These are phyloP conservation scores for Wickerhamomyces sp. DNA, from an alignment of 1,139 yeast genomes.

Conservation along the genomic window DNA sequence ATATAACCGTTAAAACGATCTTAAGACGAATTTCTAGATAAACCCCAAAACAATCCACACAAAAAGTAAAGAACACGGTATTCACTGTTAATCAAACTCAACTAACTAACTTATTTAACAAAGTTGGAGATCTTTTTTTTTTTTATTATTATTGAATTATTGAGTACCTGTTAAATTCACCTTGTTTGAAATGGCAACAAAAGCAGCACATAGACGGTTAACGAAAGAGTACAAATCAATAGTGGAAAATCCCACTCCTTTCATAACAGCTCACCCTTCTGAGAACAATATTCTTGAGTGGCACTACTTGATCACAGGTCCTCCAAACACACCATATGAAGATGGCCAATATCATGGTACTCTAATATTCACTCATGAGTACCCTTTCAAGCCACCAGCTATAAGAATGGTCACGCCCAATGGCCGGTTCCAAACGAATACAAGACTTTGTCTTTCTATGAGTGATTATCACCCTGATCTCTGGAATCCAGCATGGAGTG, in stretches of 20 bases:
- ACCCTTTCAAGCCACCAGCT: slow-evolving; percentile 91
- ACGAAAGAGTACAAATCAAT: slow-evolving; percentile 77
- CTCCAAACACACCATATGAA: slow-evolving; percentile 79
- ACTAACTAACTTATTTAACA: too few species aligned
- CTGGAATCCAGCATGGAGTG: slow-evolving; percentile 97
- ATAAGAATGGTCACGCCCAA: slow-evolving; percentile 87
- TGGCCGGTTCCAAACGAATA: slow-evolving; percentile 72
- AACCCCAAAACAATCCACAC: too few species aligned
- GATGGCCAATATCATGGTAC: slow-evolving; percentile 91
- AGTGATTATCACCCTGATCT: slow-evolving; percentile 90
- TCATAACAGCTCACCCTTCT: slow-evolving; percentile 74
- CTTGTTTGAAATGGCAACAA: slow-evolving; percentile 54
- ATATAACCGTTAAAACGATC: too few species aligned
- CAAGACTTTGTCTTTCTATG: slow-evolving; percentile 81
- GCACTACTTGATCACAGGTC: slow-evolving; percentile 57
- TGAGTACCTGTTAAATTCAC: too few species aligned
- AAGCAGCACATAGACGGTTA: slow-evolving; percentile 44
- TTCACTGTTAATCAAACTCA: too few species aligned
- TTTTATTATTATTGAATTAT: too few species aligned
- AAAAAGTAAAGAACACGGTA: too few species aligned
- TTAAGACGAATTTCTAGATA: too few species aligned
- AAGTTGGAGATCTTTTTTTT: too few species aligned
- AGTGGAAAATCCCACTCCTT: slow-evolving; percentile 76
- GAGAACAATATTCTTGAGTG: slow-evolving; percentile 69
- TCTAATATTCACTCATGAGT: slow-evolving; percentile 76